Evolutionary conservation across 2,329 filamentous ascomycete species (phyloP), one percentile per base, ranked within the genome.

Genomic region (Fusarium duplospermum): DNA sequence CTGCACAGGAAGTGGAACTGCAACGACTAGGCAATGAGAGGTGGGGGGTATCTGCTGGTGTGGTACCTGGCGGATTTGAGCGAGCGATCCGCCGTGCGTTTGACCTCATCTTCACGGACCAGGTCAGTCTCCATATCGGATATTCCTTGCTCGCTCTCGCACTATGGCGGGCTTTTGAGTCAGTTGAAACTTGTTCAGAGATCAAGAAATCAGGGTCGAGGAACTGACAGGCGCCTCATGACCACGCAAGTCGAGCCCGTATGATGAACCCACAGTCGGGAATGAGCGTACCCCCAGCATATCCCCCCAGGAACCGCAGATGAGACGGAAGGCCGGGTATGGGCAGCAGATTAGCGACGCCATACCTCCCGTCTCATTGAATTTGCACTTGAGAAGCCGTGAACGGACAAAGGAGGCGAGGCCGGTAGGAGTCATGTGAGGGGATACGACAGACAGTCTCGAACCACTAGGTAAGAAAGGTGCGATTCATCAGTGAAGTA

Each of bases 61-160:
- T 35, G 60, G 70, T 68, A 71, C 63, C 52, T 66, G 63, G 73
- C 73, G 74, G 67, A 75, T 70, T 71, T 74, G 57, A 70, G 75
- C 69, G 74, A 76, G 71, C 69, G 65, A 76, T 64, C 71, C 71
- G 73, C 69, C 75, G 67, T 71, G 62, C 70, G 77, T 77, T 74
- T 78, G 72, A 77, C 76, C 76, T 70, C 68, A 75, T 70, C 64
- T 72, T 66, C 71, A 74, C 69, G 62, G 70, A 65, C 65, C 67
- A 70, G 68, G 70, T 64, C 57, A n/a, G 70, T 64, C 57, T 24
- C 66, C 62, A 70, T 64, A 62, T 75, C 27, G 66, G 67, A 74
- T 50, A 72, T 73, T 29, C 66, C 69, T 71, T 58, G 60, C 65
- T 59, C 63, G 67, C 36, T 31, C 61, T 61, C 42, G 36, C 57